Evolutionary conservation across 768 basidiomycete species (phyloP).

Genomic region (Clathrus columnatus): DNA sequence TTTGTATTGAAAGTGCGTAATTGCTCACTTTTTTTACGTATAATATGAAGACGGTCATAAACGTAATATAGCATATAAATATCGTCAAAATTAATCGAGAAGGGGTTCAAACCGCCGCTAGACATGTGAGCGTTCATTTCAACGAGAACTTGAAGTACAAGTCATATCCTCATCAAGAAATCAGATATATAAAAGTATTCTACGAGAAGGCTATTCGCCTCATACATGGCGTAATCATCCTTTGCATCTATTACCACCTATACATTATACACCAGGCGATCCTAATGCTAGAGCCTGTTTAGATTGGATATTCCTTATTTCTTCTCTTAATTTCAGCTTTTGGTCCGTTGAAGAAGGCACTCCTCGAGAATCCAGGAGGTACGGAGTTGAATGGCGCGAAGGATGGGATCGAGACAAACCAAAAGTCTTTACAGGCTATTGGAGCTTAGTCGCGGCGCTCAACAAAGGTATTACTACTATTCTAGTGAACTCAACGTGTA

Average conservation of each 20-base stretch:
- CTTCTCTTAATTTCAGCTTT: constrained; percentile 79
- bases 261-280: constrained; percentile 46
- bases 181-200: constrained; percentile 55
- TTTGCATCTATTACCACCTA: constrained; percentile 64
- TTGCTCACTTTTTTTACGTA: constrained; percentile 6
- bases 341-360: constrained; percentile 67
- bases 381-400: constrained; percentile 69
- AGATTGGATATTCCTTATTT: constrained; percentile 86
- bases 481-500: background rate
- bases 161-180: background rate
- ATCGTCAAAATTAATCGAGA: constrained; percentile 50
- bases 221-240: constrained; percentile 73
- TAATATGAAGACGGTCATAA: background rate
- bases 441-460: constrained; percentile 79
- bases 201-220: constrained; percentile 61
- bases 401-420: constrained; percentile 50
- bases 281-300: constrained; percentile 50
- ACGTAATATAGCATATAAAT: constrained; percentile 40
- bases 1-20: constrained; percentile 46
- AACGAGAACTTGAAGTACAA: constrained; percentile 15
- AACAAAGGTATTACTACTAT: constrained; percentile 50
- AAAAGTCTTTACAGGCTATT: constrained; percentile 71
- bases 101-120: constrained; percentile 59
- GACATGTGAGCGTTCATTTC: constrained; percentile 39
- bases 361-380: constrained; percentile 38